Evolutionary conservation across 805 yeast species (phyloP).

Genomic region (Starmerella powellii): DNA sequence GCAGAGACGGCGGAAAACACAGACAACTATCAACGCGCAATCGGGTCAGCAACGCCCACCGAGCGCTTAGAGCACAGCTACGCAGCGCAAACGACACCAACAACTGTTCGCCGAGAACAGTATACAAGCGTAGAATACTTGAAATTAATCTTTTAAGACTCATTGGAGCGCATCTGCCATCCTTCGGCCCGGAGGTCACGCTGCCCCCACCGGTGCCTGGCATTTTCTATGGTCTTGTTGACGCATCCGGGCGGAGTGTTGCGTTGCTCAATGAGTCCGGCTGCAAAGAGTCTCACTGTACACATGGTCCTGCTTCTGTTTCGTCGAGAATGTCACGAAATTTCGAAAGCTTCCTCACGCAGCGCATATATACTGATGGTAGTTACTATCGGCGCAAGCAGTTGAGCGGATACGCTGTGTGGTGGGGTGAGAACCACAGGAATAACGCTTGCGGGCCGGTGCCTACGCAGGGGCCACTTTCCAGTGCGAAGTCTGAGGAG

Average conservation of each 20-base stretch:
- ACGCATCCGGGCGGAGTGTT: background rate
- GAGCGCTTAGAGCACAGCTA: too few species aligned
- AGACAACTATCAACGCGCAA: too few species aligned
- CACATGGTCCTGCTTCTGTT: background rate
- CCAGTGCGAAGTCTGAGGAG: constrained; percentile 13
- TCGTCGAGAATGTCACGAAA: background rate
- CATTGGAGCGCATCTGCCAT: constrained; percentile 5
- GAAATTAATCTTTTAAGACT: constrained; percentile 10
- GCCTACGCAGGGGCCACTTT: constrained; percentile 4
- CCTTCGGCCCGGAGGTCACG: background rate
- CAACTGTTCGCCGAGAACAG: too few species aligned
- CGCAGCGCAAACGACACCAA: too few species aligned
- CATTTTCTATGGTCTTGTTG: constrained; percentile 1
- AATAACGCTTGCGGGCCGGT: constrained; percentile 10
- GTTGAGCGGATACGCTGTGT: constrained; percentile 10
- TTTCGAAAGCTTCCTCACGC: background rate
- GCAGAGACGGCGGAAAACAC: too few species aligned
- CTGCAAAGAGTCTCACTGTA: background rate
- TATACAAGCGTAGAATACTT: constrained; percentile 2
- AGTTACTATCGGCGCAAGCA: constrained; percentile 1
- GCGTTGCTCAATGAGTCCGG: background rate
- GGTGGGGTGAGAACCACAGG: constrained; percentile 6
- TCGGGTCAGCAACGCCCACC: too few species aligned
- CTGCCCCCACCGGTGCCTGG: constrained; percentile 3
- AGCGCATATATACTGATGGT: constrained; percentile 11